Evolutionary conservation across 805 yeast species (phyloP).

Genomic region (Ogataea naganishii): DNA sequence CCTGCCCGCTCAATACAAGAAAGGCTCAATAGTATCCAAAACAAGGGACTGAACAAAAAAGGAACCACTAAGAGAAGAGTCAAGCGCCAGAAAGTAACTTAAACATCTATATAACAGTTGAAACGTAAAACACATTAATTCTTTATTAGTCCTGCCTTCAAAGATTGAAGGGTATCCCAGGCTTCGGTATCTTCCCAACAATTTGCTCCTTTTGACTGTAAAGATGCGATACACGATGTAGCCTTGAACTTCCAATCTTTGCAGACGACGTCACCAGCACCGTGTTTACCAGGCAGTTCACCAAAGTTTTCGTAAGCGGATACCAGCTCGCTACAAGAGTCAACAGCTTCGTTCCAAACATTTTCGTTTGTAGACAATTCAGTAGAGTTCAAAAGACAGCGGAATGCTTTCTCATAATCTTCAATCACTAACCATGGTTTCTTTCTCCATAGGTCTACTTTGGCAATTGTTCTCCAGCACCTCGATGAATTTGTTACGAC

Average conservation of each 20-base stretch:
- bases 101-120: not conserved
- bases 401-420: slow-evolving; percentile 77
- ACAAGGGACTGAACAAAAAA: too few relatives aligned
- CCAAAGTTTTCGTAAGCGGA: slow-evolving; percentile 86
- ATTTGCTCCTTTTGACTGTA: slow-evolving; percentile 70
- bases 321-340: slow-evolving; percentile 65
- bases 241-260: slow-evolving; percentile 89
- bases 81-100: not conserved
- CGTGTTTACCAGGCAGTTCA: slow-evolving; percentile 69
- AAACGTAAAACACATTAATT: slow-evolving; percentile 3
- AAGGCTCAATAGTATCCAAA: too few relatives aligned
- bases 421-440: slow-evolving; percentile 85
- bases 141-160: slow-evolving; percentile 34
- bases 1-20: too few relatives aligned
- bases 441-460: slow-evolving; percentile 78
- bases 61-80: too few relatives aligned
- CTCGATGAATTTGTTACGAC: slow-evolving; percentile 60
- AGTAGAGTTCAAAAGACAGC: slow-evolving; percentile 60
- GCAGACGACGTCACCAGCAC: slow-evolving; percentile 80
- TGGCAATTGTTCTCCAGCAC: slow-evolving; percentile 78
- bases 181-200: slow-evolving; percentile 78
- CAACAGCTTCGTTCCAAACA: slow-evolving; percentile 74
- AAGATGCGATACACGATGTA: slow-evolving; percentile 57
- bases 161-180: slow-evolving; percentile 53
- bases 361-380: slow-evolving; percentile 51